Evolutionary conservation across 805 yeast species (phyloP).

Genomic region (Kazachstania psychrophila): DNA sequence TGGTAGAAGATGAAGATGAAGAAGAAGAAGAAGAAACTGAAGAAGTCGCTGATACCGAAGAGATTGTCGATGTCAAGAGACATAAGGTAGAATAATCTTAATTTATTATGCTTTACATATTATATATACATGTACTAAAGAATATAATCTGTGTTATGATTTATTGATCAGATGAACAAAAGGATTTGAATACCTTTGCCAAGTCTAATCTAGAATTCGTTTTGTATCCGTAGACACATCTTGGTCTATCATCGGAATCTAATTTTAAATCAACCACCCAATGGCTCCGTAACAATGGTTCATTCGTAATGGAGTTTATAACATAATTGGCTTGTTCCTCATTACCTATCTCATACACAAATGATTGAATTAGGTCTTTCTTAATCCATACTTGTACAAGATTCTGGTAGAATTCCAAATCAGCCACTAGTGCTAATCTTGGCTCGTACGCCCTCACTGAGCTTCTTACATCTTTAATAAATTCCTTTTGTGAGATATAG

Average conservation of each 20-base stretch:
- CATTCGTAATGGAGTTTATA: constrained; percentile 9
- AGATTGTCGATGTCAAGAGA: too few species aligned
- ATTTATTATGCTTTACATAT: too few species aligned
- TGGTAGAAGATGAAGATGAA: background rate
- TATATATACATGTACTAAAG: too few species aligned
- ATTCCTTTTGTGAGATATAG: constrained; percentile 40
- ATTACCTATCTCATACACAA: constrained; percentile 74
- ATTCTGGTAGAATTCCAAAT: constrained; percentile 56
- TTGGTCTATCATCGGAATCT: constrained; percentile 43
- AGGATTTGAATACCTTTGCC: constrained; percentile 5
- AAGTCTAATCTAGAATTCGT: constrained; percentile 7
- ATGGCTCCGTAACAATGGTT: constrained; percentile 11
- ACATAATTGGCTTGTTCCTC: constrained; percentile 44
- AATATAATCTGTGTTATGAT: background rate
- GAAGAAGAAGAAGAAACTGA: constrained; percentile 1
- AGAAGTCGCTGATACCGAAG: background rate
- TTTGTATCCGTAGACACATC: constrained; percentile 62
- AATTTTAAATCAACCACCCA: constrained; percentile 44
- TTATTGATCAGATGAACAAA: constrained; percentile 5
- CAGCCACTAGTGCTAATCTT: constrained; percentile 65
- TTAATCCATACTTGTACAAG: constrained; percentile 39
- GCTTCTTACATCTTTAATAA: constrained; percentile 38
- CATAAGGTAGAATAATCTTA: too few species aligned
- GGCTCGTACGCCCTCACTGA: constrained; percentile 78
- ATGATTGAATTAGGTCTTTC: constrained; percentile 34